phyloP scores from a whole-genome alignment of 2,329 filamentous ascomycete genomes.

The Hawksworthiomyces lignivorus region DNA sequence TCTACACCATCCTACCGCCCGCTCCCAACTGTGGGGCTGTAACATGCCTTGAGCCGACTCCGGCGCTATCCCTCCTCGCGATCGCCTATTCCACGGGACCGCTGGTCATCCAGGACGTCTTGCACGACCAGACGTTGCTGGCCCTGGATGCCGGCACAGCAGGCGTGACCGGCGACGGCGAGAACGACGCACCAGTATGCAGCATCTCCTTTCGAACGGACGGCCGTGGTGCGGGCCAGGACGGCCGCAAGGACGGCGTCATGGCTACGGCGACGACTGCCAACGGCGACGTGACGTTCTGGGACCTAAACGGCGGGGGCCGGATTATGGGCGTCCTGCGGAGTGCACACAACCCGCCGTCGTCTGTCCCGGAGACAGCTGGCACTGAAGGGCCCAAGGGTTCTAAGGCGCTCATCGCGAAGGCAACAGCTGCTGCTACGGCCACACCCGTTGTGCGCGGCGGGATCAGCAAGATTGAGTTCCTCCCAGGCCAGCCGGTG shows the following conservation, averaged over 20 bases:
- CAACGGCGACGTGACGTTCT: slow-evolving; percentile 86
- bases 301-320: slow-evolving; percentile 88
- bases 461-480: slow-evolving; percentile 82
- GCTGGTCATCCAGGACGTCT: slow-evolving; percentile 73
- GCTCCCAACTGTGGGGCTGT: slow-evolving; percentile 66
- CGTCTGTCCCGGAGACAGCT: no score
- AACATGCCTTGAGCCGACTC: slow-evolving; percentile 78
- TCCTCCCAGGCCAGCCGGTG: slow-evolving; percentile 80
- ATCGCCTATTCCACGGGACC: slow-evolving; percentile 79
- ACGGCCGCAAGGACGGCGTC: slow-evolving; percentile 77
- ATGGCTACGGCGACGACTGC: slow-evolving; percentile 82
- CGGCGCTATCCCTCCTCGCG: slow-evolving; percentile 76
- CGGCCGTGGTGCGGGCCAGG: slow-evolving; percentile 76
- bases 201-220: slow-evolving; percentile 89
- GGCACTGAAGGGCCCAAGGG: no score
- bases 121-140: slow-evolving; percentile 66
- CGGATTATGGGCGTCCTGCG: slow-evolving; percentile 79
- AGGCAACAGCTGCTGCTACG: slow-evolving; percentile 23
- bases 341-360: slow-evolving; percentile 77
- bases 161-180: slow-evolving; percentile 17
- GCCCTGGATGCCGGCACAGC: slow-evolving; percentile 55
- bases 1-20: slow-evolving; percentile 82
- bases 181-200: slow-evolving; percentile 56
- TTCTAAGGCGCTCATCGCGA: no score
- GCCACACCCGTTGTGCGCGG: slow-evolving; percentile 47